phyloP scores from a whole-genome alignment of 2,329 filamentous ascomycete genomes.

The Pseudopithomyces chartarum region DNA sequence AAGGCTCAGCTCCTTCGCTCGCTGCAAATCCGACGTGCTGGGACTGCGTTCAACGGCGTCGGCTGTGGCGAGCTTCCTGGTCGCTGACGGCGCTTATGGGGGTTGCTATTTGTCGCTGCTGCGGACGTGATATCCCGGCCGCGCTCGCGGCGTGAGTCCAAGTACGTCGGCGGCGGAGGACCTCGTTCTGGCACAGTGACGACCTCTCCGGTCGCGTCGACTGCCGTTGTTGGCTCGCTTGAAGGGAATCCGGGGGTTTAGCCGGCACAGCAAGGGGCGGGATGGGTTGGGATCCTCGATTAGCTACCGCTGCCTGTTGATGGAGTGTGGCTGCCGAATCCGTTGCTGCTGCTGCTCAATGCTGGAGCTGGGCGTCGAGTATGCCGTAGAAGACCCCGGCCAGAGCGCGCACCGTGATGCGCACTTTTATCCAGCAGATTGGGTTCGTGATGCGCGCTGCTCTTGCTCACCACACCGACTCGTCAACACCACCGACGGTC shows the following conservation, averaged over 20 bases:
- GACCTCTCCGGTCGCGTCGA: constrained; percentile 29
- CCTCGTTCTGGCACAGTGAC: constrained; percentile 15
- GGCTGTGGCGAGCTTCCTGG: constrained; percentile 30
- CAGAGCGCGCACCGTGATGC: constrained; percentile 25
- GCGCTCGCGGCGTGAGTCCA: constrained; percentile 1
- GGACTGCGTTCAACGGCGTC: constrained; percentile 31
- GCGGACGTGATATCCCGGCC: constrained; percentile 10
- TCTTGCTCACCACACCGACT: constrained; percentile 22
- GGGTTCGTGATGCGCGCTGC: constrained; percentile 22
- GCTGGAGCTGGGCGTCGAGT: constrained; percentile 17
- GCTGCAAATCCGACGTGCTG: constrained; percentile 30
- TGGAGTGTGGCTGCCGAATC: constrained; percentile 32
- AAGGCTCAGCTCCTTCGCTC: constrained; percentile 28
- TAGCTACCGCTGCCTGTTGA: constrained; percentile 42
- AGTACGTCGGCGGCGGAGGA: constrained; percentile 5
- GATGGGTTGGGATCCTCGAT: constrained; percentile 33
- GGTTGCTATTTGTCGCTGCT: constrained; percentile 9
- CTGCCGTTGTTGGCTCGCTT: constrained; percentile 45
- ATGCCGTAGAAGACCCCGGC: constrained; percentile 17
- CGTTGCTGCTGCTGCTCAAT: constrained; percentile 34
- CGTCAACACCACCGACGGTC: constrained; percentile 14
- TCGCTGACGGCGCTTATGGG: constrained; percentile 26
- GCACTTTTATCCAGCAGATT: constrained; percentile 37
- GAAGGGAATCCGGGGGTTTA: constrained; percentile 43
- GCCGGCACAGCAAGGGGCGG: constrained; percentile 41